Base-by-base conservation (phyloP, 768 basidiomycete species). In the Mycena albidolilacea region DNA sequence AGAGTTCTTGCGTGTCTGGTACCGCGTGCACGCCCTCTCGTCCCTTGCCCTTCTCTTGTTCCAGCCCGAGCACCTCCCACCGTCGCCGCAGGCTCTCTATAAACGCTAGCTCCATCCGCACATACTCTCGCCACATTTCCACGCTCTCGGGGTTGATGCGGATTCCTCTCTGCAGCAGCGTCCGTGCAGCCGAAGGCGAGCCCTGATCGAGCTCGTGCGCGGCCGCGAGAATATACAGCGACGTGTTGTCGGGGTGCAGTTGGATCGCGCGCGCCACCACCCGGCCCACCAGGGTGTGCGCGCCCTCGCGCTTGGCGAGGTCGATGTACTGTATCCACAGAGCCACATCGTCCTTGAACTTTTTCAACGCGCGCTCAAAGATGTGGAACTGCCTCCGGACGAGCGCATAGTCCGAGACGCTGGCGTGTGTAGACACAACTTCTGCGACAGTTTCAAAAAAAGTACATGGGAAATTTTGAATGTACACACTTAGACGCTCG, bases 291-390 rank as follows among this genome's bases (percentile, higher is more conserved):
- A 97, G 86, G 55, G 93, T 90, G 17, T 90, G 86, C 57, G 96
- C 96, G 0, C 91, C 90, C 79, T 95, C 92, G 58, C 90, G 87
- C 81, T 95, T 93, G 0, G 96, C 96, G 23, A 95, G 87, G 69
- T 95, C 87, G 60, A 97, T 91, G 79, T 97, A 98, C 75, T 97
- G 93, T 60, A 94, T 84, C 97, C 97, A 98, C 10, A 97, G 87
- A 5, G 87, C 91, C 7, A 97, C 87, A 80, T 98, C 97, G 11
- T 88, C 88, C 77, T 95, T 95, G 89, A 98, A 98, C 78, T 92
- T 94, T 79, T 89, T 92, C 23, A 97, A 86, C 1, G 95, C 97
- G 21, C 97, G 90, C 81, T 97, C 95, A 76, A 97, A 96, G 69
- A 97, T 95, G 73, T 95, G 92, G 80, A 95, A 92, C 78, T 96